Percentiles rank a stretch among this genome's conserved stretches.
Evolutionary conservation across 1,139 yeast species (phyloP).

Genomic region (Kodamaea fungicola): DNA sequence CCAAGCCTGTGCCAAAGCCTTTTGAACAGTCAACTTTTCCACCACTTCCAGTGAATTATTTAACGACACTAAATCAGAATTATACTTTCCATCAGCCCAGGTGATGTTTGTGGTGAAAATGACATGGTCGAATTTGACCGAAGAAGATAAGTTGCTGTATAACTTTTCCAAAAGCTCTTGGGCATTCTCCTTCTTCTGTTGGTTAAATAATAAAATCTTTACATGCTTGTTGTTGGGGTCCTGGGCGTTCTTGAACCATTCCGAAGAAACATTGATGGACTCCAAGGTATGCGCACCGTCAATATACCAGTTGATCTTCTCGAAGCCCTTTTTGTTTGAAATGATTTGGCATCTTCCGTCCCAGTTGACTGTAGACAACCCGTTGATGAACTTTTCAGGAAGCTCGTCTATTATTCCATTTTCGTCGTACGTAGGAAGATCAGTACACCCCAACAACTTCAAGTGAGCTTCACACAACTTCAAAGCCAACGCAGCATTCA

Average conservation of each 20-base stretch:
- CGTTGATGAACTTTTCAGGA: slow-evolving; percentile 57
- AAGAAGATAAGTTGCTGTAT: slow-evolving; percentile 34
- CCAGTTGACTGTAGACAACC: slow-evolving; percentile 74
- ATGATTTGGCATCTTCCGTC: slow-evolving; percentile 92
- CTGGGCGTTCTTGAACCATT: slow-evolving; percentile 59
- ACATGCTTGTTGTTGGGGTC: slow-evolving; percentile 12
- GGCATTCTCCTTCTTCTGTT: slow-evolving; percentile 85
- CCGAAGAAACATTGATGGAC: slow-evolving; percentile 73
- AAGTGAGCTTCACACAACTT: slow-evolving; percentile 69
- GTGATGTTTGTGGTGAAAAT: slow-evolving; percentile 90
- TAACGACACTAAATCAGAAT: slow-evolving; percentile 79
- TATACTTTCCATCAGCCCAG: slow-evolving; percentile 78
- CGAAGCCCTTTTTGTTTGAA: slow-evolving; percentile 35
- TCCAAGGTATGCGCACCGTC: slow-evolving; percentile 98
- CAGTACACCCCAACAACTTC: slow-evolving; percentile 34
- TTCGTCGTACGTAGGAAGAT: slow-evolving; percentile 23
- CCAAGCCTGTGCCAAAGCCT: slow-evolving; percentile 71
- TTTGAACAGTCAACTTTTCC: slow-evolving; percentile 79
- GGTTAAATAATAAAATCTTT: slow-evolving; percentile 75
- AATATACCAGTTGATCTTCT: slow-evolving; percentile 64
- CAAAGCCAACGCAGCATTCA: slow-evolving; percentile 86
- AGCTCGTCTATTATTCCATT: slow-evolving; percentile 27
- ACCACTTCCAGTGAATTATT: slow-evolving; percentile 73
- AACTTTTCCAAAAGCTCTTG: slow-evolving; percentile 56
- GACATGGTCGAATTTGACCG: slow-evolving; percentile 61